phyloP scores from a whole-genome alignment of 306 rosid genomes.

The Rubus parviflorus region DNA sequence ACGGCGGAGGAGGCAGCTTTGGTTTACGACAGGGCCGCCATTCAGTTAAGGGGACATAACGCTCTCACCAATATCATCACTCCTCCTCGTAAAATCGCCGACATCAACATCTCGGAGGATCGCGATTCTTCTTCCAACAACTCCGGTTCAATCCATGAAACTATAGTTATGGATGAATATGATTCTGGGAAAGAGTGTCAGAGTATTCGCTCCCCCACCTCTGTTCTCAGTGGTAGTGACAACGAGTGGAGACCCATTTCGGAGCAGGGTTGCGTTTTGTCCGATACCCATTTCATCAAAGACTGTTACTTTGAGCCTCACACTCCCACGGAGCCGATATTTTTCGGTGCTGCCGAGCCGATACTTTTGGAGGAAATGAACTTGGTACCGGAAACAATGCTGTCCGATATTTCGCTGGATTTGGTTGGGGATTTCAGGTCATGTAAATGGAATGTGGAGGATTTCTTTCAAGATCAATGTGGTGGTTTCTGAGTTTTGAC shows the following conservation, averaged over 20 bases:
- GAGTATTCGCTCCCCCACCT: conserved; percentile 39
- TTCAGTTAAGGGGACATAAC: conserved; percentile 42
- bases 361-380: conserved; percentile 27
- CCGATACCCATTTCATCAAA: neutral
- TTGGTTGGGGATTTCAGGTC: conserved; percentile 52
- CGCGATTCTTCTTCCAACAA: neutral
- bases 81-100: neutral
- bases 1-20: conserved; percentile 63
- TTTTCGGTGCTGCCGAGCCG: neutral
- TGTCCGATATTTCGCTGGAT: conserved; percentile 35
- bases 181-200: conserved; percentile 26
- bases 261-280: neutral
- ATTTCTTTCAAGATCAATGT: conserved; percentile 46
- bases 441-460: conserved; percentile 75
- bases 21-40: conserved; percentile 61
- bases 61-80: conserved; percentile 55
- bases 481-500: neutral
- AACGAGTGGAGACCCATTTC: neutral
- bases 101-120: neutral
- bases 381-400: conserved; percentile 5
- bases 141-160: neutral
- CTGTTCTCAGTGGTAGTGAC: conserved; percentile 32
- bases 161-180: neutral
- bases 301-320: conserved; percentile 13
- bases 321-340: neutral